Base-by-base conservation (phyloP, 2,329 filamentous ascomycete species). In the Ceratocystis harringtonii region DNA sequence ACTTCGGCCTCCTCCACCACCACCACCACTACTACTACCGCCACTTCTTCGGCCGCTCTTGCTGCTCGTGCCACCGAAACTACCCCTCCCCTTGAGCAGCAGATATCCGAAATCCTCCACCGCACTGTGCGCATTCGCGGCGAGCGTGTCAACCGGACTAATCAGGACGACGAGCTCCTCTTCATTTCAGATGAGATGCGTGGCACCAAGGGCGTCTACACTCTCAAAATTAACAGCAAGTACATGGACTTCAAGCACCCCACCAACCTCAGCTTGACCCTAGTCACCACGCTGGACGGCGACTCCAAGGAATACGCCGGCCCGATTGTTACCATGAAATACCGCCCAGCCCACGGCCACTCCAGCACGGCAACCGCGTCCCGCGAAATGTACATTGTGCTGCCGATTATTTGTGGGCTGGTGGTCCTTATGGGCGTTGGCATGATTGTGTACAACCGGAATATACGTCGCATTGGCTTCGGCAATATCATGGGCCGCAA, bases 371-470 rank as follows among this genome's bases (percentile, higher is more conserved):
- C 72, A 5, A 75, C 77, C 17, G 70, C 71, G 32, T 73, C 77
- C 61, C 69, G 74, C 8, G 79, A 77, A 32, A 74, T 84, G 57
- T 76, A 77, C 70, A 81, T 85, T 69, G 81, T 78, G 15, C 75
- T 84, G 5, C 81, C 82, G 19, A 73, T 75, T 64, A 74, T 80
- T 22, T 72, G 81, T n/a, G 78, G 77, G 62, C 75, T 78, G 70
- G 73, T 81, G 64, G 61, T 75, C 52, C 67, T 83, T 61, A 74
- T 80, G 68, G 67, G 83, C 69, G 55, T 85, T 74, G 76, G 85
- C 73, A 71, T 84, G 73, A 77, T 80, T 75, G 64, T 86, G 76
- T 83, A 78, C 77, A 81, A 83, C 73, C 75, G 77, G 65, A 76
- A 78, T 70, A 73, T 75, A n/a, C 77, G 81, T 65, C 72, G 72